Conservation (phyloP, 345 rosid species). For the Salix dunnii region DNA sequence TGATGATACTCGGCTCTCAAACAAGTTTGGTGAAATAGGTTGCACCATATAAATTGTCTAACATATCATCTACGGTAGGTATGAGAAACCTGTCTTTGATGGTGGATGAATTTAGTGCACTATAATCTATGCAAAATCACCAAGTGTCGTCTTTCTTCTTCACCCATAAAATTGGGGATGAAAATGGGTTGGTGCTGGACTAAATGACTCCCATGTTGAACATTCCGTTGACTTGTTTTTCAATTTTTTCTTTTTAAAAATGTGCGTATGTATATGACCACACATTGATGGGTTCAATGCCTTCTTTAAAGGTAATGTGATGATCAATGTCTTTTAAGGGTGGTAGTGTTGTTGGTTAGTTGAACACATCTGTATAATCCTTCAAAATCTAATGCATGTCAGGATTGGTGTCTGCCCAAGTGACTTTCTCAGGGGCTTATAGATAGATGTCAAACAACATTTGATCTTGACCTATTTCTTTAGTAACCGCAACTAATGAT, state of each 20-base stretch:
- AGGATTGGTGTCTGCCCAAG: not conserved
- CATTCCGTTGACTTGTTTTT: not conserved
- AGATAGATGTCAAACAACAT: not conserved
- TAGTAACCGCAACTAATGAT: no score
- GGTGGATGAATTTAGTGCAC: not conserved
- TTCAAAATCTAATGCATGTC: no score
- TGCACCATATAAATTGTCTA: not conserved
- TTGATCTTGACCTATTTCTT: no score
- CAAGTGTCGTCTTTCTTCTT: not conserved
- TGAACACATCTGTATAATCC: no score
- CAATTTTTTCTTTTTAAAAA: not conserved
- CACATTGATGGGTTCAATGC: not conserved
- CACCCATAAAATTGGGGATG: not conserved
- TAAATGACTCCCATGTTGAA: not conserved
- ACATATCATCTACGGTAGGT: not conserved
- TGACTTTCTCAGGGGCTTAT: not conserved
- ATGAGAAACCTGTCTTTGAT: not conserved
- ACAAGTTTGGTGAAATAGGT: not conserved
- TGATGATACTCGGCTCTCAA: not conserved
- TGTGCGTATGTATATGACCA: not conserved
- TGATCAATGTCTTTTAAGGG: not conserved
- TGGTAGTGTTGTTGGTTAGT: not conserved
- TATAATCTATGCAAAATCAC: not conserved
- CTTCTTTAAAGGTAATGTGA: not conserved
- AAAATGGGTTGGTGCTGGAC: not conserved